Base-by-base conservation (phyloP, 805 yeast species). In the Blastobotrys attinorum region DNA sequence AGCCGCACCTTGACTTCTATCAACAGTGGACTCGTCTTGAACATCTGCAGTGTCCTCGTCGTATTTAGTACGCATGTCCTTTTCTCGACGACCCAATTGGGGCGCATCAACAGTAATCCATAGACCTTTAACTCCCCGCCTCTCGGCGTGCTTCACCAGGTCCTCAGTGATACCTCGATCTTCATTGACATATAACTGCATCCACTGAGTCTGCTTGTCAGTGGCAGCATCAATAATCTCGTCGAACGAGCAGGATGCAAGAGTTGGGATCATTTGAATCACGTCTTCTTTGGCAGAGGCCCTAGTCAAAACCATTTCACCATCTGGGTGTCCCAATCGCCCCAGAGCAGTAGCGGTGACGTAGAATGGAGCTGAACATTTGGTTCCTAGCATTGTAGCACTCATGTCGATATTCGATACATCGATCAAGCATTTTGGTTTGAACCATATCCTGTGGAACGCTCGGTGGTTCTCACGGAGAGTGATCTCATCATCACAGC, bases 71-170 rank as follows among this genome's bases (percentile, higher is more conserved):
- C 86, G 75, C 77, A 77, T 75, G 57, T 87, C 96, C 62, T 86
- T 88, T 62, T 89, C 97, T 54, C 97, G 77, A 50, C 92, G 77
- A 11, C 97, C 97, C 35, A 88, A 70, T 48, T 83, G 82, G 4
- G 96, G 96, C 0, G 96, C 95, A 68, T 88, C 96, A 5, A 86
- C 95, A 0, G 97, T 88, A 51, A 88, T 77, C 58, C 87, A 87
- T 27, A 88, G 68, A 3, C 92, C 96, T 55, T 81, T 81, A 61
- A 84, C 72, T 1, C 95, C 94, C 43, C 83, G 66, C 40, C 66
- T 57, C 59, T 83, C 89, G 13, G 87, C 92, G 54, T 80, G 79
- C 53, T 72, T 70, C n/a, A 88, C 76, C 50, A 82, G 68, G 25
- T 71, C 64, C 41, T 69, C 67, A 27, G 88, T 75, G 42, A 79